Base-by-base conservation (phyloP, 768 basidiomycete species). In the Candolleomyces eurysporus region DNA sequence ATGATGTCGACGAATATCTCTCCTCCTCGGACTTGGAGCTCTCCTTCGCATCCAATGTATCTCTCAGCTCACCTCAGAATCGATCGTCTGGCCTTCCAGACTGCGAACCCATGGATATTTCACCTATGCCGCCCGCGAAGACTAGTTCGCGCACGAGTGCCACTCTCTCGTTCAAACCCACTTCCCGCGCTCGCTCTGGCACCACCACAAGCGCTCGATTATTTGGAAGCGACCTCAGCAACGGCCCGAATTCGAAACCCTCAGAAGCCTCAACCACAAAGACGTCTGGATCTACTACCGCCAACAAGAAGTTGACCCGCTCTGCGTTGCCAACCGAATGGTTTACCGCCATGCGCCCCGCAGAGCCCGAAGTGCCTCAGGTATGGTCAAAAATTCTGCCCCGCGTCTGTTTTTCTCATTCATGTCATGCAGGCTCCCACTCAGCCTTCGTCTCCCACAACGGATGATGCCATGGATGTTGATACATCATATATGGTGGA, bases 1-100 rank as follows among this genome's bases (percentile, higher is more conserved):
- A 84, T 67, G 84, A 88, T 61, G 71, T 84, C 57, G 86, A 91
- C 63, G 85, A 88, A 48, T 87, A 85, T 68, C 78, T 86, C 55
- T 84, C 86, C 39, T 88, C 88, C n/a, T 48, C 53, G 10, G 90
- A 91, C 68, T 82, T 92, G 52, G 92, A 94, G 70, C 76, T 86
- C 43, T 92, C 91, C 31, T 94, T 94, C 68, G 90, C 90, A 7
- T 92, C 91, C 32, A 90, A 83, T 62, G 87, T 93, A 72, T 94
- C 92, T 7, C 76, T 94, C 51, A 81, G 90, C 68, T 91, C 90
- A 30, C 89, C 91, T 39, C 79, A 85, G 14, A 80, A 75, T 53
- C 78, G 83, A 31, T 69, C 76, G 55, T 66, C 79, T 58, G 72
- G 75, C 42, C 75, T 87, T 52, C 75, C 80, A 32, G 85, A 86